Percentiles rank a stretch among this genome's conserved stretches.
phyloP scores from a whole-genome alignment of 75 land plant genomes.

The Sequoia sempervirens region DNA sequence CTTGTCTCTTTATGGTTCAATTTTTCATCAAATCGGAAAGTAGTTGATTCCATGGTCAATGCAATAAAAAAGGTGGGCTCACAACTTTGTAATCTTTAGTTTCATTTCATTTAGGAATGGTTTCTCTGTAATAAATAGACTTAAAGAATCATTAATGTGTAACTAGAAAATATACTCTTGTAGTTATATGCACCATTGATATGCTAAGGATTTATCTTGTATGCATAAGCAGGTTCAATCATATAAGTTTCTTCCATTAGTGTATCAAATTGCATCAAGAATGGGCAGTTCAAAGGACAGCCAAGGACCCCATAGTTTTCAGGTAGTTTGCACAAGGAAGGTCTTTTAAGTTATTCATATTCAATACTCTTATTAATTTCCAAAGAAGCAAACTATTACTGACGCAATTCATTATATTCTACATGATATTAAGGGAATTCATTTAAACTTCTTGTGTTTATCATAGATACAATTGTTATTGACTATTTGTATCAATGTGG shows the following conservation, averaged over 20 bases:
- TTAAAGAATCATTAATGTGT: neutral
- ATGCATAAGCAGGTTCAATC: conserved; percentile 77
- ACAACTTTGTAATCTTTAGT: neutral
- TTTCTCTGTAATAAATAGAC: neutral
- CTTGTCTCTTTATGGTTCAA: conserved; percentile 95
- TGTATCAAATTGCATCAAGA: conserved; percentile 98
- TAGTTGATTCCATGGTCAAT: conserved; percentile 67
- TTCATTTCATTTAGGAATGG: neutral
- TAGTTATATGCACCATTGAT: neutral
- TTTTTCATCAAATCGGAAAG: conserved; percentile 55
- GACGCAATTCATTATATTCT: neutral
- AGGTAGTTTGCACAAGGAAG: conserved; percentile 38
- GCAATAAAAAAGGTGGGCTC: conserved; percentile 67
- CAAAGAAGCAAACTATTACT: neutral
- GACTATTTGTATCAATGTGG: neutral
- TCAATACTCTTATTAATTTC: neutral
- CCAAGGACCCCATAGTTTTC: conserved; percentile 55
- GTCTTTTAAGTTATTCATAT: neutral
- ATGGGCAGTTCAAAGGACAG: conserved; percentile 69
- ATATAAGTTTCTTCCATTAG: conserved; percentile 87
- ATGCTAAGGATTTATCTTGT: neutral
- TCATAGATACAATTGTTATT: neutral
- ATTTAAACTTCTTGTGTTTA: neutral
- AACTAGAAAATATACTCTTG: neutral
- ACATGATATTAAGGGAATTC: neutral